Percentiles rank a stretch among this genome's conserved stretches.
Conservation (phyloP, 139 green algal genomes). For the Chlamydomonas sp. region DNA sequence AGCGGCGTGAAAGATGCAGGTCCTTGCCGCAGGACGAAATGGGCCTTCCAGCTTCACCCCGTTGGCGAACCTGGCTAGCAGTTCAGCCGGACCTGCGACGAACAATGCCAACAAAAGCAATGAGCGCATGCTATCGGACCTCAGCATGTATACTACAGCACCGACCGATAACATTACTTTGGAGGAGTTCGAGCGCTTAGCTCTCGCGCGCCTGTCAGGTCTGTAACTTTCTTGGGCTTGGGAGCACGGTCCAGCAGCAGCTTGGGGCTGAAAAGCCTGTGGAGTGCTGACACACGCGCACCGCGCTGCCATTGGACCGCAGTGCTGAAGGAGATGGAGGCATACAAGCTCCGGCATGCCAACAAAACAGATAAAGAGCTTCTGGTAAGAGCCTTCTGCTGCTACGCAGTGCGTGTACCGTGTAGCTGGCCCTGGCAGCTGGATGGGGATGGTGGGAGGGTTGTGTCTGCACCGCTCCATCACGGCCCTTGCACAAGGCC, state of each 20-base stretch:
- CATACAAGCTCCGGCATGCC: constrained; percentile 68
- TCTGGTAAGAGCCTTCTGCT: constrained; percentile 19
- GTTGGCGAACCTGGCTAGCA: neutral
- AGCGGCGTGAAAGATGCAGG: constrained; percentile 3
- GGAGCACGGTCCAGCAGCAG: neutral
- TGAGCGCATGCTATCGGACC: constrained; percentile 24
- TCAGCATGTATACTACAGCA: constrained; percentile 82
- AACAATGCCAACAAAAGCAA: neutral
- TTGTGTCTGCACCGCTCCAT: too few relatives aligned
- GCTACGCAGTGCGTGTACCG: too few relatives aligned
- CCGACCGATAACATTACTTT: constrained; percentile 83
- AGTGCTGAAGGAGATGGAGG: constrained; percentile 93
- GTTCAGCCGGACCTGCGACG: neutral
- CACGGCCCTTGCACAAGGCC: neutral
- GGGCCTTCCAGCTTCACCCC: constrained; percentile 5
- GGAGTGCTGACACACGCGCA: too few relatives aligned
- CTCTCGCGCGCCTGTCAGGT: constrained; percentile 88
- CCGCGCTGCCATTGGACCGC: constrained; percentile 7
- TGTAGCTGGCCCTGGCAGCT: too few relatives aligned
- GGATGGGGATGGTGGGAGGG: too few relatives aligned
- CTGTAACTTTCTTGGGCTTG: neutral
- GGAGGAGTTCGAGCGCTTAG: constrained; percentile 95
- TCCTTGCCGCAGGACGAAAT: neutral
- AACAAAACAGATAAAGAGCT: constrained; percentile 62
- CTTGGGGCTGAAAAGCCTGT: neutral